Base-by-base conservation (phyloP, 2,329 filamentous ascomycete species). In the Colletotrichum orbiculare region DNA sequence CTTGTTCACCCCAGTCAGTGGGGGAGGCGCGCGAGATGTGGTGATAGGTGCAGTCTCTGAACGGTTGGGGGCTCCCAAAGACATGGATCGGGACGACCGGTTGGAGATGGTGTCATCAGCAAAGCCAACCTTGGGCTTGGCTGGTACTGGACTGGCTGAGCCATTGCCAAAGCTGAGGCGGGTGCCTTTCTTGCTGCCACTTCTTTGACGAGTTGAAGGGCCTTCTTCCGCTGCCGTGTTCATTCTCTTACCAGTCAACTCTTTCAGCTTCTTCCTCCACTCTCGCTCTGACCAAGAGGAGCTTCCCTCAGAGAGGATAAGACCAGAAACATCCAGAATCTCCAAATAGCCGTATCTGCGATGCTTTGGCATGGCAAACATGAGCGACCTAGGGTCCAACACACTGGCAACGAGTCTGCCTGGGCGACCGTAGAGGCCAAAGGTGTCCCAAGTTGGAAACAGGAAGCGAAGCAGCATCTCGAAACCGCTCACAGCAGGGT, bases 291-390 rank as follows among this genome's bases (percentile, higher is more conserved):
- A 89, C 94, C 94, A 97, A 33, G 78, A 82, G 17, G 86, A 80
- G 75, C 91, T 97, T 17, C 91, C 92, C 3, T 93, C 86, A 3
- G 90, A 90, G 68, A 91, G 85, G 67, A 99, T 94, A 46, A 98
- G 81, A 57, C 86, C 85, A 4, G 90, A 89, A 13, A 98, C 92
- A 74, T 99, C 96, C 60, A 94, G 79, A 41, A 94, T 89, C 73
- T 98, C 96, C 34, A 99, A 80, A 73, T 98, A 98, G 0, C 95
- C 94, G 72, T 97, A 97, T 69, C 92, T 87, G 57, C 90, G 89
- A 71, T 96, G 89, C 71, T 92, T 93, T 0, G 96, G 95, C 90
- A 99, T 96, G 6, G 94, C 96, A 76, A 98, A 99, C 96, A 99
- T 99, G 69, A 99, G 84, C 61, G 96, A 97, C 49, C 93, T 88